phyloP scores from a whole-genome alignment of 805 yeast genomes.

The Middelhovenomyces tepae region DNA sequence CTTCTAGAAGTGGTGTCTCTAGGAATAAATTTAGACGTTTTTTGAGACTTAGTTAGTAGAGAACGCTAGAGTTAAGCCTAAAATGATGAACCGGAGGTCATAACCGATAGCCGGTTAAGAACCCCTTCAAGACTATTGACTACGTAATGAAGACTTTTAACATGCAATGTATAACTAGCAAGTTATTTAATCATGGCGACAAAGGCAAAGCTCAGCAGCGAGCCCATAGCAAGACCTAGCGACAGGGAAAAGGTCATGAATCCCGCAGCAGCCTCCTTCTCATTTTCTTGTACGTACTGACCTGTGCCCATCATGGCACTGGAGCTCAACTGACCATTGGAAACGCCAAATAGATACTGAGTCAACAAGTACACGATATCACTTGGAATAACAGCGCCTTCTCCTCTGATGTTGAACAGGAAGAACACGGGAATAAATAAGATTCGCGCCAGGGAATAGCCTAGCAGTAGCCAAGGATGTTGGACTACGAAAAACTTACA shows the following conservation, averaged over 20 bases:
- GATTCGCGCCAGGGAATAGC: conserved; percentile 45
- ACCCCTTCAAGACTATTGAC: too few species aligned
- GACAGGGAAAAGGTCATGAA: conserved; percentile 75
- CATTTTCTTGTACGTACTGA: conserved; percentile 48
- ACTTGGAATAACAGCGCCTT: conserved; percentile 34
- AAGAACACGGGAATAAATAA: conserved; percentile 64
- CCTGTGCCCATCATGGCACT: conserved; percentile 74
- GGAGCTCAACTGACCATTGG: conserved; percentile 81
- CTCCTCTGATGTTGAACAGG: conserved; percentile 49
- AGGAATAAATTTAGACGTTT: too few species aligned
- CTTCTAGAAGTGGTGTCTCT: too few species aligned
- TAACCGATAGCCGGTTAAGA: too few species aligned
- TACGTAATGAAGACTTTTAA: neutral
- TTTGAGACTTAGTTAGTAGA: too few species aligned
- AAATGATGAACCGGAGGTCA: too few species aligned
- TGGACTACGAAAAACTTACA: conserved; percentile 31
- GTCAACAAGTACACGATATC: conserved; percentile 60
- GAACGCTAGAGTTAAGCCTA: too few species aligned
- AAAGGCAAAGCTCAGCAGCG: conserved; percentile 62
- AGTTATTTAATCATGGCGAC: conserved; percentile 27
- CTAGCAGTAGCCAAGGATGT: conserved; percentile 37
- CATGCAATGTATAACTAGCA: neutral
- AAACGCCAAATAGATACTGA: conserved; percentile 73
- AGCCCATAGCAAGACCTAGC: conserved; percentile 71
- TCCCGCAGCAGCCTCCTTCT: conserved; percentile 90